phyloP scores from a whole-genome alignment of 1,284 basidiomycete species.

The Apiotrichum montevideense region DNA sequence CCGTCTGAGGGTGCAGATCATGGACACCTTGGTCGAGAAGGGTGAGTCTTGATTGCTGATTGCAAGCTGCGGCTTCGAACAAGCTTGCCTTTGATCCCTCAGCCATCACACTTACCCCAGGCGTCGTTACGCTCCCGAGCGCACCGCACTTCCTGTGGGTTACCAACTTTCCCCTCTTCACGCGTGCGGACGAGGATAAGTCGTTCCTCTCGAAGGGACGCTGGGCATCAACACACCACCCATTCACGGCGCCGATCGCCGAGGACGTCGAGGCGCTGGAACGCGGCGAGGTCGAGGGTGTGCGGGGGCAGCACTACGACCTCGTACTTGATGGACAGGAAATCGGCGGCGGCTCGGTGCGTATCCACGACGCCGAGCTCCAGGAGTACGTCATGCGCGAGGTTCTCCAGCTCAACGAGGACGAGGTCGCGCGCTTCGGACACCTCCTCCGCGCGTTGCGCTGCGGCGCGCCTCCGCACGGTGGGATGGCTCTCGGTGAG shows the following conservation, averaged over 20 bases:
- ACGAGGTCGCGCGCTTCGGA: slow-evolving; percentile 68
- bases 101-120: slow-evolving; percentile 39
- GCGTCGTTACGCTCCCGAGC: slow-evolving; percentile 53
- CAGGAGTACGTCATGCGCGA: slow-evolving; percentile 76
- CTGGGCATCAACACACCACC: slow-evolving; percentile 88
- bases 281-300: slow-evolving; percentile 59
- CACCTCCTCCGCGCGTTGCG: slow-evolving; percentile 78
- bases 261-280: slow-evolving; percentile 72
- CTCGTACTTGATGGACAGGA: slow-evolving; percentile 92
- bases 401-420: slow-evolving; percentile 67
- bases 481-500: slow-evolving; percentile 83
- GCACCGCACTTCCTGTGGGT: slow-evolving; percentile 86
- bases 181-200: slow-evolving; percentile 80
- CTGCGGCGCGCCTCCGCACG: slow-evolving; percentile 89
- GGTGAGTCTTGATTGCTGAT: slow-evolving; percentile 47
- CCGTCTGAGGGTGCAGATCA: slow-evolving; percentile 58
- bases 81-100: no score
- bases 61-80: no score
- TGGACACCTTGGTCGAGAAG: slow-evolving; percentile 60
- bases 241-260: slow-evolving; percentile 92
- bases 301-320: slow-evolving; percentile 93
- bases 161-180: slow-evolving; percentile 93
- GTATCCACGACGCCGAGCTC: slow-evolving; percentile 79
- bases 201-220: slow-evolving; percentile 72
- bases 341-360: slow-evolving; percentile 87